A percentile compares a stretch with the other conserved stretches of the same genome.
Evolutionary conservation across 306 rosid species (phyloP).

Genomic region (Canavalia gladiata): DNA sequence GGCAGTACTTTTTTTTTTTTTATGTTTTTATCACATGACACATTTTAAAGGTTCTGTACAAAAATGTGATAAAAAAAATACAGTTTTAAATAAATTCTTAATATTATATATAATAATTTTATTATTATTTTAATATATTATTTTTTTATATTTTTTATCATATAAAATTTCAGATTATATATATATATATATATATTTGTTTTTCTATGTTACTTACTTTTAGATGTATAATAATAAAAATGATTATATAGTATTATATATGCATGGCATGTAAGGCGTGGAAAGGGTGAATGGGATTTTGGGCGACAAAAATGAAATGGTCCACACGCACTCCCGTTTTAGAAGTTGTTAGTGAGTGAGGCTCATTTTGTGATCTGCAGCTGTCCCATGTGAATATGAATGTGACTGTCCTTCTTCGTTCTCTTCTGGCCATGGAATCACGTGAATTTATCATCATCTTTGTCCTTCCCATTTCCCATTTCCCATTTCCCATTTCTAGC

Average conservation of each 20-base stretch:
- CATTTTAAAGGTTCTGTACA: too few relatives aligned
- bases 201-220: too few relatives aligned
- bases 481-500: background rate
- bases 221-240: too few relatives aligned
- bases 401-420: slow-evolving; percentile 33
- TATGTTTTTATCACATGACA: too few relatives aligned
- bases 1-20: too few relatives aligned
- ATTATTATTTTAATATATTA: too few relatives aligned
- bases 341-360: background rate
- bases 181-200: too few relatives aligned
- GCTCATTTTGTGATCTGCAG: slow-evolving; percentile 13
- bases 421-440: slow-evolving; percentile 17
- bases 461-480: slow-evolving; percentile 31
- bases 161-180: too few relatives aligned
- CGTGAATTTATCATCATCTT: slow-evolving; percentile 42
- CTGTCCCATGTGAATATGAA: slow-evolving; percentile 50
- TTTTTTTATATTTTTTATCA: too few relatives aligned
- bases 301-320: slow-evolving; percentile 23
- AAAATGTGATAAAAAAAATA: too few relatives aligned
- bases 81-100: too few relatives aligned
- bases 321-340: background rate
- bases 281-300: slow-evolving; percentile 27
- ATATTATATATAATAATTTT: too few relatives aligned
- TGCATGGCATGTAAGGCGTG: slow-evolving; percentile 23
- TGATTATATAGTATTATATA: background rate